Percentiles rank a stretch among this genome's conserved stretches.
These are phyloP conservation scores for Silene conica DNA, from an alignment of 148 eudicot species.

Conservation along the genomic window DNA sequence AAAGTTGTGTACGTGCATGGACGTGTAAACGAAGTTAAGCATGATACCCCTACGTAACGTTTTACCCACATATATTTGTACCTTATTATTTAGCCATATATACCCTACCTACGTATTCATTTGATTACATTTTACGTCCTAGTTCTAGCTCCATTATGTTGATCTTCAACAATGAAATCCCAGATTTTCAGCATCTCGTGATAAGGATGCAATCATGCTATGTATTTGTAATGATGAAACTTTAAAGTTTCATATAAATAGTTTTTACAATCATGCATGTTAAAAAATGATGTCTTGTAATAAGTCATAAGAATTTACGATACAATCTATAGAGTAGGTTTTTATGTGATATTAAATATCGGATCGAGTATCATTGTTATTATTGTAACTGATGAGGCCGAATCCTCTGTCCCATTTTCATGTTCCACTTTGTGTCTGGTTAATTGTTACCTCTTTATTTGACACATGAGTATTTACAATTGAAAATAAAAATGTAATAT, in stretches of 20 bases:
- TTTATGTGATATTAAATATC: too few relatives aligned
- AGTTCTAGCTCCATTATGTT: background rate
- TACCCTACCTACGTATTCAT: background rate
- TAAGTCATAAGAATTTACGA: too few relatives aligned
- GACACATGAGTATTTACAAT: too few relatives aligned
- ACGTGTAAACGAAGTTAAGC: background rate
- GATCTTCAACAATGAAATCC: slow-evolving; percentile 1
- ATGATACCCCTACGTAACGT: background rate
- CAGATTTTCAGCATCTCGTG: slow-evolving; percentile 14
- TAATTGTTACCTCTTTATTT: too few relatives aligned
- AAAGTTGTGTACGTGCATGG: background rate
- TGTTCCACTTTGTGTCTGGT: too few relatives aligned
- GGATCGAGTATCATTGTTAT: too few relatives aligned
- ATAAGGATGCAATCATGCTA: slow-evolving; percentile 4
- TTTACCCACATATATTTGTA: slow-evolving; percentile 10
- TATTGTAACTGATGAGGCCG: too few relatives aligned
- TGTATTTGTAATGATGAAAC: background rate
- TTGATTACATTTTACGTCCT: slow-evolving; percentile 7
- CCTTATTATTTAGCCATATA: background rate
- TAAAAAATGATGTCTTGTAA: too few relatives aligned
- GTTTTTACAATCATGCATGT: too few relatives aligned
- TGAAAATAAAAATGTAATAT: too few relatives aligned
- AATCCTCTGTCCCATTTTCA: too few relatives aligned
- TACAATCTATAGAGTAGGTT: too few relatives aligned
- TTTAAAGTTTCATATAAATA: background rate